A percentile compares a stretch with the other conserved stretches of the same genome.
These are phyloP conservation scores for Pseudogymnoascus sp. DNA, from an alignment of 2,329 filamentous ascomycete species.

Conservation along the genomic window DNA sequence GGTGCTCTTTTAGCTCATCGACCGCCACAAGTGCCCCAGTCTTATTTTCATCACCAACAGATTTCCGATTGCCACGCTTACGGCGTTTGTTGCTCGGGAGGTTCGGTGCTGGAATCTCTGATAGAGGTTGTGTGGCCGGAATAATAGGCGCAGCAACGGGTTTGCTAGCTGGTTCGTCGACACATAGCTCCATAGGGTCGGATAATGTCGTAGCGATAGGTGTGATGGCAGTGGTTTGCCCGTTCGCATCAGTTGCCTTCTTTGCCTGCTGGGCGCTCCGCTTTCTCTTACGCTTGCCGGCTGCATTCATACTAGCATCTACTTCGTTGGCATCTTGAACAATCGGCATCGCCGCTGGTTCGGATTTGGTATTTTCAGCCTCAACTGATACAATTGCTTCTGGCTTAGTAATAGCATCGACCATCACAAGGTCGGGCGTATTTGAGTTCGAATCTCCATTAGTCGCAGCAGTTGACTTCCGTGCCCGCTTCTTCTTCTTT, in stretches of 20 bases:
- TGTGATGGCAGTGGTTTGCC: neutral
- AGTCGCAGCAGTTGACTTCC: neutral
- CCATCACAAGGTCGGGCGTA: neutral
- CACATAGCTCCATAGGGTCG: neutral
- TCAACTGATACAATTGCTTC: neutral
- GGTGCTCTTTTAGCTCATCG: constrained; percentile 24
- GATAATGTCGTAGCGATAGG: neutral
- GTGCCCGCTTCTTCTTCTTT: constrained; percentile 8
- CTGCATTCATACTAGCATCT: neutral
- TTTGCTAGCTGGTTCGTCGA: neutral
- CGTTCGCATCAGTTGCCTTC: neutral
- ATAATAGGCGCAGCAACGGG: neutral
- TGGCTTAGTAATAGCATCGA: neutral
- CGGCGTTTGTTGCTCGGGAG: neutral
- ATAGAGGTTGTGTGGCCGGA: neutral
- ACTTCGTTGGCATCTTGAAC: neutral
- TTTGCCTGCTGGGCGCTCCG: neutral
- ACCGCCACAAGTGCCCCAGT: neutral
- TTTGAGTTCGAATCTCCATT: neutral
- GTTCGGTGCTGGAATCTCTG: neutral
- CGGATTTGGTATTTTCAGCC: neutral
- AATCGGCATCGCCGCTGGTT: neutral
- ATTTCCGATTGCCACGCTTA: constrained; percentile 1
- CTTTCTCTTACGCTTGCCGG: neutral
- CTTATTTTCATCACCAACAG: neutral